Base-by-base conservation (phyloP, 768 basidiomycete species). In the Xerocomus brunneocitrinus region DNA sequence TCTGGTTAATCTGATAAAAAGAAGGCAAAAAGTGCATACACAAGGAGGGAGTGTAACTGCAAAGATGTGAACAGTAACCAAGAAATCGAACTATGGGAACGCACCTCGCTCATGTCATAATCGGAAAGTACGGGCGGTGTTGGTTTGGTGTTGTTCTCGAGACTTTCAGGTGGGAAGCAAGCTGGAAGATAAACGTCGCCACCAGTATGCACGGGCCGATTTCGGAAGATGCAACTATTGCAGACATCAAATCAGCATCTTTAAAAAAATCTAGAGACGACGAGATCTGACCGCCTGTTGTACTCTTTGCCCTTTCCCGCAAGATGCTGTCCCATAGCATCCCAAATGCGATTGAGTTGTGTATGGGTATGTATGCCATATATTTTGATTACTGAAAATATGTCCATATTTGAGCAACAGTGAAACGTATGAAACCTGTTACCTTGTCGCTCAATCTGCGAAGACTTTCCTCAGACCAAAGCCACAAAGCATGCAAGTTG, bases 21-120 rank as follows among this genome's bases (percentile, higher is more conserved):
- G 9, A 9, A 44, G 12, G 24, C 14, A 1, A 34, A 27, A 27
- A 12, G 13, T 38, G 65, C 80, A 49, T 62, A 85, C 82, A 82
- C 75, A 16, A 85, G 72, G 28, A 84, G 72, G 2, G 78, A 71
- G 58, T 85, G 82, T 8, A 84, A 69, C 81, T 84, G 43, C 8
- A 47, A 22, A 27, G 4, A 32, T 34, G 30, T 36, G 13, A 59
- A 44, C 16, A 34, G 41, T 19, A 8, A 39, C 4, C 9, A 5
- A 27, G 8, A 41, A 38, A 35, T 22, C 4, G 9, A 19, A 31
- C 13, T 14, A 8, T 27, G 5, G 3, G 22, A 40, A 55, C 58
- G 5, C 8, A 82, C 81, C 72, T 81, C 74, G 51, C 77, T 76
- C 40, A 71, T 68, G 42, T 79, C 76, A 35, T 81, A 73, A 5